A percentile compares a stretch with the other conserved stretches of the same genome.
phyloP scores from a whole-genome alignment of 306 rosid species.

The Lathyrus tuberosus region DNA sequence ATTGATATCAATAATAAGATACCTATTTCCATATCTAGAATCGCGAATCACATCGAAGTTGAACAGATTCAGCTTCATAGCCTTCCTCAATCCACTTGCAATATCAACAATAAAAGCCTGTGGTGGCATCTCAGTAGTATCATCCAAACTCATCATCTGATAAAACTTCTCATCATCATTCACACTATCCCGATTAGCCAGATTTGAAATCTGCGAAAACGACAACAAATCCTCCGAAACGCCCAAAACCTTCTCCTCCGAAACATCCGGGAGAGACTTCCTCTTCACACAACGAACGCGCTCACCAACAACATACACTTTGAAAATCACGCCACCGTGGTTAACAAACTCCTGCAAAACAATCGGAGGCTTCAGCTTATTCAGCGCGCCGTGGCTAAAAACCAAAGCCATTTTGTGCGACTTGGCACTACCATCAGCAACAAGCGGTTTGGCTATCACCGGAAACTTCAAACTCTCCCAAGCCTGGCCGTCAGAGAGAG shows the following conservation, averaged over 20 bases:
- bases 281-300: constrained; percentile 80
- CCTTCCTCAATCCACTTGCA: constrained; percentile 66
- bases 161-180: constrained; percentile 81
- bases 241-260: constrained; percentile 57
- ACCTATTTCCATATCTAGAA: constrained; percentile 68
- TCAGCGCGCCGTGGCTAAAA: constrained; percentile 61
- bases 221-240: constrained; percentile 62
- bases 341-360: constrained; percentile 87
- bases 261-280: constrained; percentile 84
- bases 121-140: constrained; percentile 85
- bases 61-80: constrained; percentile 69
- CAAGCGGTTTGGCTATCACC: constrained; percentile 80
- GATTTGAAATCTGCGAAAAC: constrained; percentile 84
- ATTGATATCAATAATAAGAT: constrained; percentile 85
- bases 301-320: constrained; percentile 83
- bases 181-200: constrained; percentile 55
- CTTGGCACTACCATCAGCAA: constrained; percentile 89
- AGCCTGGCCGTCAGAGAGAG: constrained; percentile 58
- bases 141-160: constrained; percentile 73
- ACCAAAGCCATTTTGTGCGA: constrained; percentile 89
- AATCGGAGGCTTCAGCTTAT: constrained; percentile 78
- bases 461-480: constrained; percentile 81
- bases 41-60: constrained; percentile 91
- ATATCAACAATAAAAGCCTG: constrained; percentile 59
- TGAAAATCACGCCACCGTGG: constrained; percentile 92